Evolutionary conservation across 495 filamentous ascomycete species (phyloP), one percentile per base, ranked within the genome.

Genomic region (Glutinoglossum americanum): DNA sequence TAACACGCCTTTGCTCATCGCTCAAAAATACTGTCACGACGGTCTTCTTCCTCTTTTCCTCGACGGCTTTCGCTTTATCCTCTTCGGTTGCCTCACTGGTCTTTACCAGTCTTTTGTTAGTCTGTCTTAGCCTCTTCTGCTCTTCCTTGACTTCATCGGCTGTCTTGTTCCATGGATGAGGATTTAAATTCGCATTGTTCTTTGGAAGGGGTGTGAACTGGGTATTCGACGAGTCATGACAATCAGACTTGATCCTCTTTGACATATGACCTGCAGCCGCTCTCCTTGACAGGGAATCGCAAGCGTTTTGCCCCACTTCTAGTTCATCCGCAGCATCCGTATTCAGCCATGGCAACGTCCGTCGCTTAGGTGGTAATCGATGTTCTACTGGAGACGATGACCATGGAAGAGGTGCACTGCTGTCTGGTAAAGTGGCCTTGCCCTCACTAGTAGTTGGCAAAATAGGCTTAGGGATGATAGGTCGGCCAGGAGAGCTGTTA

Each of bases 1-100:
- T 72, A n/a, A 98, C 87, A 59, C 82, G 77, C 48, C 74, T 72
- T 67, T 98, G 92, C 66, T 98, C 92, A 1, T 83, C 76, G 66
- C 87, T 96, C 23, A 98, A 72, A 55, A 80, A 80, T 21, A 94
- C 76, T 9, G 73, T 69, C 0, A 80, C 70, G n/a, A 76, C 64
- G 59, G 62, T 64, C 57, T 65, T 73, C 64, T 67, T 71, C 61
- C 60, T 64, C 62, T 61, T 72, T 53, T 71, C 67, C 25, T 68
- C 67, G 15, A 66, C 64, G 56, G 61, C 56, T 35, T 67, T 66
- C 35, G 54, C 28, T 17, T 33, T 51, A 9, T 59, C 61, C 37
- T 63, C 64, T 1, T 64, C 62, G 0, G 59, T 64, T 6, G 33
- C 63, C 32, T 70, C 61, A 53, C 66, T 67, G 27, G 72, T 72